A percentile compares a stretch with the other conserved stretches of the same genome.
phyloP scores from a whole-genome alignment of 805 yeast genomes.

The Teunomyces lycoperdinae region DNA sequence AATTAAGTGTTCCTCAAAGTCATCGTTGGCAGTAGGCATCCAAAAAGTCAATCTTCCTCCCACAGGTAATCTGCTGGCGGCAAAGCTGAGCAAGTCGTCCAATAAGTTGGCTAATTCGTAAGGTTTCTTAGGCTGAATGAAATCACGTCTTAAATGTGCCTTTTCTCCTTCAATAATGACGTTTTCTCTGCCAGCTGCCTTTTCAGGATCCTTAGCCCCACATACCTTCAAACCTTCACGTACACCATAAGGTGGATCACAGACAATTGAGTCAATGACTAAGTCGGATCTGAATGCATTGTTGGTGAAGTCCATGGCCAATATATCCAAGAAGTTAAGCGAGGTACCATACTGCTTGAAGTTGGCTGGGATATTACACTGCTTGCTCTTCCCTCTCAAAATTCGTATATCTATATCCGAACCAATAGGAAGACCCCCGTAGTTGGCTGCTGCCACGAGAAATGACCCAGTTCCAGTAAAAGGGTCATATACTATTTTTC shows the following conservation, averaged over 20 bases:
- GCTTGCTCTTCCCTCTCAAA: conserved; percentile 63
- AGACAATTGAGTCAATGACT: conserved; percentile 73
- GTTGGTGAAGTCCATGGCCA: conserved; percentile 94
- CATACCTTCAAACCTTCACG: conserved; percentile 92
- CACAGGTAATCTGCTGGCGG: conserved; percentile 66
- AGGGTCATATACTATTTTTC: conserved; percentile 82
- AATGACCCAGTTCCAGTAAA: conserved; percentile 97
- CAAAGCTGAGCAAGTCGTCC: conserved; percentile 72
- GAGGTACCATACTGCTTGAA: conserved; percentile 70
- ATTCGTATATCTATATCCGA: conserved; percentile 87
- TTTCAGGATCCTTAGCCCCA: conserved; percentile 71
- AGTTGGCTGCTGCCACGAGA: conserved; percentile 80
- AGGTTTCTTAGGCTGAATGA: conserved; percentile 90
- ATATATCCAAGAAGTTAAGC: conserved; percentile 61
- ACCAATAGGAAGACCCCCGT: conserved; percentile 78
- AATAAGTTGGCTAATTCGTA: conserved; percentile 74
- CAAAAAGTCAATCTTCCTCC: conserved; percentile 87
- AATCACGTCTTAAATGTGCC: conserved; percentile 76
- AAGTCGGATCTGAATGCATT: conserved; percentile 68
- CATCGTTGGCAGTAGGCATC: conserved; percentile 97
- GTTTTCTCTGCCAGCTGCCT: conserved; percentile 69
- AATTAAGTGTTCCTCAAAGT: conserved; percentile 60
- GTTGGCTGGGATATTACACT: conserved; percentile 56
- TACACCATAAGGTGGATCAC: conserved; percentile 98
- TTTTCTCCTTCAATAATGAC: conserved; percentile 74